phyloP scores from a whole-genome alignment of 257 asterid genomes.

The Fraxinus anomala region DNA sequence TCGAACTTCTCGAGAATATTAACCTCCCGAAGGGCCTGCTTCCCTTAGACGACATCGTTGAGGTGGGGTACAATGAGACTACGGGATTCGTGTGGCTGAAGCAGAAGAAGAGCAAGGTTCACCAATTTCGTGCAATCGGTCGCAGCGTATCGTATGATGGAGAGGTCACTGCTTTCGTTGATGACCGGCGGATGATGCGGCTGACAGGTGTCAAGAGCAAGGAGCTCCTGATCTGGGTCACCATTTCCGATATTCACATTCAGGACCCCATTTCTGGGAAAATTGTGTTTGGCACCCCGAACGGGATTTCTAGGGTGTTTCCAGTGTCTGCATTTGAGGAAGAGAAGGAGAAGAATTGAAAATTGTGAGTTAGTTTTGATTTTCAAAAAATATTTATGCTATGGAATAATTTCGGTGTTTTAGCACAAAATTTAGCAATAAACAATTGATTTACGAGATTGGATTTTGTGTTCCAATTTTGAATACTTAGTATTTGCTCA shows the following conservation, averaged over 20 bases:
- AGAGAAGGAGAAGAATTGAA: conserved; percentile 19
- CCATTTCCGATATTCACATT: conserved; percentile 38
- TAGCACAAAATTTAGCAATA: background rate
- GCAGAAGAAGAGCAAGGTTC: conserved; percentile 36
- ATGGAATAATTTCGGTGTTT: background rate
- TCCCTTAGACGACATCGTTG: conserved; percentile 38
- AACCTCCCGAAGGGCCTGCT: conserved; percentile 43
- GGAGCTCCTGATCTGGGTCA: conserved; percentile 44
- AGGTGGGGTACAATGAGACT: conserved; percentile 40
- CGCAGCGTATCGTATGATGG: conserved; percentile 37
- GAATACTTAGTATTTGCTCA: background rate
- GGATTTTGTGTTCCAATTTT: background rate
- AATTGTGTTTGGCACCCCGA: conserved; percentile 36
- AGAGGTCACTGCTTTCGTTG: conserved; percentile 47
- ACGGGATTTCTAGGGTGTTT: conserved; percentile 42
- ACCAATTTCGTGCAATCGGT: conserved; percentile 42
- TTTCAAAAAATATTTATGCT: background rate
- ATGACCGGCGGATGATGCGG: conserved; percentile 41
- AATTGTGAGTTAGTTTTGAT: conserved; percentile 2
- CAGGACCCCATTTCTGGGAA: conserved; percentile 34
- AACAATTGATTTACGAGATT: background rate
- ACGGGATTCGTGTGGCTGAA: conserved; percentile 55
- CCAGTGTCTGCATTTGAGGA: conserved; percentile 47
- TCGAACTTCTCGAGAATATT: conserved; percentile 37
- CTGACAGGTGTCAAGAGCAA: conserved; percentile 52